Percentiles rank a stretch among this genome's conserved stretches.
phyloP scores from a whole-genome alignment of 345 rosid genomes.

The Boechera divaricarpa region DNA sequence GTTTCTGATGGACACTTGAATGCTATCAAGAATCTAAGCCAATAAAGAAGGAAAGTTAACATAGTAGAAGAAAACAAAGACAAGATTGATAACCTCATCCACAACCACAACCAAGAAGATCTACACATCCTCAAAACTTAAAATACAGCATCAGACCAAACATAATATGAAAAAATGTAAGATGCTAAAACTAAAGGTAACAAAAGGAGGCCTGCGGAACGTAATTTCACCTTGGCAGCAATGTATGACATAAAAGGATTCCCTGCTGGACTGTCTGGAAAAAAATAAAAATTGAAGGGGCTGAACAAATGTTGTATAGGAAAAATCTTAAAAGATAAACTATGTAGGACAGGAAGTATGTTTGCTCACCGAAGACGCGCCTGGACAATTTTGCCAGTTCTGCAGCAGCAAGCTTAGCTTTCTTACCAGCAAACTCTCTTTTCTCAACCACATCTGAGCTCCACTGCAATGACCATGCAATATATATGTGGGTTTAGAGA shows the following conservation, averaged over 20 bases:
- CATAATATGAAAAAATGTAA: not conserved
- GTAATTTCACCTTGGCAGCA: constrained; percentile 73
- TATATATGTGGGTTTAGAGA: not conserved
- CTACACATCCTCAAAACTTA: constrained; percentile 9
- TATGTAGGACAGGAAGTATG: not conserved
- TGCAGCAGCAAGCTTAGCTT: constrained; percentile 93
- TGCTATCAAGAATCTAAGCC: constrained; percentile 80
- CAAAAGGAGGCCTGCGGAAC: not conserved
- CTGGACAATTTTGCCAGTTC: constrained; percentile 84
- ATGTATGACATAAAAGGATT: constrained; percentile 71
- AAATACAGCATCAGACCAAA: constrained; percentile 23
- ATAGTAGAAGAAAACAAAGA: constrained; percentile 13
- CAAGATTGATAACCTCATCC: constrained; percentile 14
- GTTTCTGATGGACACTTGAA: constrained; percentile 79
- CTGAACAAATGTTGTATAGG: not conserved
- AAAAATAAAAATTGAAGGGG: constrained; percentile 21
- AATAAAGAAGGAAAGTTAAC: constrained; percentile 29
- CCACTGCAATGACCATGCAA: constrained; percentile 59
- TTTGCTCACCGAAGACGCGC: constrained; percentile 62
- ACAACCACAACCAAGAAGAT: constrained; percentile 8
- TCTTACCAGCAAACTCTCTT: constrained; percentile 87
- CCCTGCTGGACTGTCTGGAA: constrained; percentile 78
- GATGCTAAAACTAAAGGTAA: constrained; percentile 11
- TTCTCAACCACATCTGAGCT: constrained; percentile 72
- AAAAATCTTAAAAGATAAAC: constrained; percentile 1